These are phyloP conservation scores for Wickerhamomyces chambardii DNA, from an alignment of 805 yeast species.

Conservation along the genomic window DNA sequence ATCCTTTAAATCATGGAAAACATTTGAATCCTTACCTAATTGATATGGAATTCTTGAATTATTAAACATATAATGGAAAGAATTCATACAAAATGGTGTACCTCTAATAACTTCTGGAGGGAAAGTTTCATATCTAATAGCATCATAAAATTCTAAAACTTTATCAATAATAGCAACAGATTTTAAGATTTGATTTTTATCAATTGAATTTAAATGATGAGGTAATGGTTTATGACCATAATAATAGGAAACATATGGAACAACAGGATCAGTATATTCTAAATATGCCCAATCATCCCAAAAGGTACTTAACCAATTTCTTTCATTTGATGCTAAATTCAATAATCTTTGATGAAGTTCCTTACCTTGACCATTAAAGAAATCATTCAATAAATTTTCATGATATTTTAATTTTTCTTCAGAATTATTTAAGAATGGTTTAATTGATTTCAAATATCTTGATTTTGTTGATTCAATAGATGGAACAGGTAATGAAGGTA, in stretches of 20 bases:
- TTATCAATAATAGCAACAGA: constrained; percentile 69
- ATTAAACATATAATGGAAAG: constrained; percentile 87
- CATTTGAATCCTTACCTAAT: constrained; percentile 52
- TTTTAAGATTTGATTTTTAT: constrained; percentile 57
- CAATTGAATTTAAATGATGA: constrained; percentile 31
- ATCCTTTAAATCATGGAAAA: constrained; percentile 31
- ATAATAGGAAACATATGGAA: constrained; percentile 89
- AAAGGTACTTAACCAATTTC: constrained; percentile 86
- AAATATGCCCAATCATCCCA: constrained; percentile 95
- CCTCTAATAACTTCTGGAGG: constrained; percentile 74
- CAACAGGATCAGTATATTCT: constrained; percentile 88
- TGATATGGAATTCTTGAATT: constrained; percentile 72
- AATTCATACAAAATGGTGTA: constrained; percentile 90
- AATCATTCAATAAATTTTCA: constrained; percentile 51
- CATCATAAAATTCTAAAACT: constrained; percentile 56
- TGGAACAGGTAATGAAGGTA: constrained; percentile 89
- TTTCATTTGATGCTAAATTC: constrained; percentile 42
- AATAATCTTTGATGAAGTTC: constrained; percentile 58
- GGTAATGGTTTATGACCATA: constrained; percentile 68
- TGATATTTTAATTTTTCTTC: constrained; percentile 45
- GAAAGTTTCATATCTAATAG: constrained; percentile 61
- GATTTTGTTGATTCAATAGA: constrained; percentile 58
- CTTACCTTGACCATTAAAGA: constrained; percentile 60
- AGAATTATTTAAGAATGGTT: constrained; percentile 53
- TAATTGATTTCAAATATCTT: constrained; percentile 62